These are phyloP conservation scores for Trichophyton simii DNA, from an alignment of 2,329 filamentous ascomycete genomes.

Conservation along the genomic window DNA sequence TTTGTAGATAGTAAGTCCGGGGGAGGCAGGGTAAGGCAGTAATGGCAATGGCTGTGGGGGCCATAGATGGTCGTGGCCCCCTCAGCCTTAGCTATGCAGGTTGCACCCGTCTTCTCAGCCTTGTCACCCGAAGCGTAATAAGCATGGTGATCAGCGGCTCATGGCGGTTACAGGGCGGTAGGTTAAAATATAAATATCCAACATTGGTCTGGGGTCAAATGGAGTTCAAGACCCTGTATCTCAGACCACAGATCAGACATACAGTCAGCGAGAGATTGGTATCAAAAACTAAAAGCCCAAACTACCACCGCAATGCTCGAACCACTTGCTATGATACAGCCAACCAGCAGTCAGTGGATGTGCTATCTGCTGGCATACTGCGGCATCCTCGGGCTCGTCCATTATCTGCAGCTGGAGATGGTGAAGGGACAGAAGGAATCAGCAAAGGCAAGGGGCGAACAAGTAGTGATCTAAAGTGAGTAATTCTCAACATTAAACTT, in stretches of 20 bases:
- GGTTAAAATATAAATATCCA: not conserved
- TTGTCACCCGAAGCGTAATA: not conserved
- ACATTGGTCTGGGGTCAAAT: not conserved
- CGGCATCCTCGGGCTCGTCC: not conserved
- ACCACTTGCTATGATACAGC: not conserved
- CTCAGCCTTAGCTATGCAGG: not conserved
- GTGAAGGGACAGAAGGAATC: not conserved
- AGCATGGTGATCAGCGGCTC: not conserved
- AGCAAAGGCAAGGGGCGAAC: not conserved
- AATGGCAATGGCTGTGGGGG: not conserved
- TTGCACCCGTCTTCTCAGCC: not conserved
- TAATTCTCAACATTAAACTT: not conserved
- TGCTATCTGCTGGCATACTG: not conserved
- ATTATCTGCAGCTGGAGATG: not conserved
- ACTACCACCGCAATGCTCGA: not conserved
- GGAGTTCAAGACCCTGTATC: not conserved
- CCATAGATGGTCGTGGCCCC: not conserved
- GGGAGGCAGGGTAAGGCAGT: no score
- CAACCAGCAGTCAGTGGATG: not conserved
- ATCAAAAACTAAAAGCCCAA: not conserved
- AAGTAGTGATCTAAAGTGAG: not conserved
- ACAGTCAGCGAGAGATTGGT: not conserved
- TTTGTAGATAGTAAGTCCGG: no score
- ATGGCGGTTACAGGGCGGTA: not conserved
- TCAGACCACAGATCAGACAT: not conserved